Conservation (phyloP, 202 grass and related monocot genomes). For the Carex arenaria region DNA sequence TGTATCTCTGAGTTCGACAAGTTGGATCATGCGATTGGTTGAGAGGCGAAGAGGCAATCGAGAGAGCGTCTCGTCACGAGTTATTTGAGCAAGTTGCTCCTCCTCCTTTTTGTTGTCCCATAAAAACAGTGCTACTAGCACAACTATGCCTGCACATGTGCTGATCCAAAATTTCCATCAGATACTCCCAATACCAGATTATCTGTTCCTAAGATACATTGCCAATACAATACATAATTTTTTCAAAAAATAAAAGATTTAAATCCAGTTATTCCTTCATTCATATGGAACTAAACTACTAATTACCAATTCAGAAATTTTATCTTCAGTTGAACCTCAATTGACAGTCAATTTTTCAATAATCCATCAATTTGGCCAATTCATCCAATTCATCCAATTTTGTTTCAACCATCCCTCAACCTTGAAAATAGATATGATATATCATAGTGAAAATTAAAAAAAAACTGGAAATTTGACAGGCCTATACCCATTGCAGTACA, state of each 20-base stretch:
- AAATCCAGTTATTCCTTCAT: neutral
- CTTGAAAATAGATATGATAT: neutral
- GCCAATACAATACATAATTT: neutral
- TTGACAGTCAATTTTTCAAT: neutral
- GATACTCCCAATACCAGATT: neutral
- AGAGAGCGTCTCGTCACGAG: conserved; percentile 85
- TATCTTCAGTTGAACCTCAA: neutral
- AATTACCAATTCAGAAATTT: neutral
- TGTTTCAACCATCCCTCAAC: neutral
- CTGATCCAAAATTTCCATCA: conserved; percentile 84
- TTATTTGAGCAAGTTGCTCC: conserved; percentile 84
- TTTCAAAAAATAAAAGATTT: neutral
- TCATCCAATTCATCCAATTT: neutral
- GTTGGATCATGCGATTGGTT: conserved; percentile 79
- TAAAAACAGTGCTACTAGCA: conserved; percentile 76
- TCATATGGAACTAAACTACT: neutral
- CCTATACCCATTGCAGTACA: neutral
- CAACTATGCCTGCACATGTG: conserved; percentile 74
- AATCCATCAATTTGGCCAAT: neutral
- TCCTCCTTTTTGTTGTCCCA: conserved; percentile 99
- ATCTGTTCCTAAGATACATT: neutral
- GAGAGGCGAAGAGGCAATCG: conserved; percentile 83
- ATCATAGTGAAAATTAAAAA: neutral
- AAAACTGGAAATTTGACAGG: neutral
- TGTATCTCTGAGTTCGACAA: conserved; percentile 82